Percentiles rank a stretch among this genome's conserved stretches.
Evolutionary conservation across 176 grass and related monocot genomes (phyloP).

Genomic region (Cenchrus purpureus): DNA sequence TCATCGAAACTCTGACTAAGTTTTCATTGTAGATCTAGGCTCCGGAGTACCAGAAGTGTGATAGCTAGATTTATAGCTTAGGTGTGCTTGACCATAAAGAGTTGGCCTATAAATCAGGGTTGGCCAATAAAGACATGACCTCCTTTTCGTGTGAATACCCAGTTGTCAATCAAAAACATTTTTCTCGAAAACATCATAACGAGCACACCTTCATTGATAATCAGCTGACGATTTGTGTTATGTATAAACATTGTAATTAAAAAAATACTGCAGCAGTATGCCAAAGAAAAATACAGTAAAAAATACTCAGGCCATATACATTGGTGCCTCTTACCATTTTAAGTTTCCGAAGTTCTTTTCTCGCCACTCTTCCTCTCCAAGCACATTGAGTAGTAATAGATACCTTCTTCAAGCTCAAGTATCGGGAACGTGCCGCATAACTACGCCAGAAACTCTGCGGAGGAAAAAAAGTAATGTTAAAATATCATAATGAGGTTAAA

Average conservation of each 20-base stretch:
- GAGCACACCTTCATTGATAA: background rate
- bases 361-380: conserved; percentile 91
- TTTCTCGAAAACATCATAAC: background rate
- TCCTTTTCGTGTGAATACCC: background rate
- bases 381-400: conserved; percentile 80
- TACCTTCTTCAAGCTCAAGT: conserved; percentile 78
- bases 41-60: conserved; percentile 22
- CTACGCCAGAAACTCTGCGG: conserved; percentile 71
- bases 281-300: conserved; percentile 1
- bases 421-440: conserved; percentile 63
- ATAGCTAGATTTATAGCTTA: conserved; percentile 28
- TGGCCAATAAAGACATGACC: background rate
- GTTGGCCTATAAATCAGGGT: background rate
- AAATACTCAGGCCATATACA: conserved; percentile 21
- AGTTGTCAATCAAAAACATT: background rate
- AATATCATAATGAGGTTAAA: conserved; percentile 22
- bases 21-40: conserved; percentile 25
- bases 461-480: conserved; percentile 29
- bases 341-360: conserved; percentile 88
- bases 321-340: conserved; percentile 72
- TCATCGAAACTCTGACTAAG: conserved; percentile 11
- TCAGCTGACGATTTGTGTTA: background rate
- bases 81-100: conserved; percentile 3
- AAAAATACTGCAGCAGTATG: conserved; percentile 22
- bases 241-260: conserved; percentile 4